A percentile compares a stretch with the other conserved stretches of the same genome.
phyloP scores from a whole-genome alignment of 306 rosid species.

The Quercus engelmannii region DNA sequence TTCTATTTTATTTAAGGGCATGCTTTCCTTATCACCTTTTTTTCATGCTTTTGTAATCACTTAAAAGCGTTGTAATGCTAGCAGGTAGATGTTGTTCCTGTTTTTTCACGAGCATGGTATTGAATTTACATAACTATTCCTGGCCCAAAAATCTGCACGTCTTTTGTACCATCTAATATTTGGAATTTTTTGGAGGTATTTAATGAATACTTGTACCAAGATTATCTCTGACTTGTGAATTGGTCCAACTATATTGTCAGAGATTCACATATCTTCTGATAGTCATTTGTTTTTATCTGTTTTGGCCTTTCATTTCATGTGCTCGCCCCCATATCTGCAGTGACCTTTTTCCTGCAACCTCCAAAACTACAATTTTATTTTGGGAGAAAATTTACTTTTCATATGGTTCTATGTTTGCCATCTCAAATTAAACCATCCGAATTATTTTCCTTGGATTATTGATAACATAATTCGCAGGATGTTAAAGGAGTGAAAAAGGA shows the following conservation, averaged over 20 bases:
- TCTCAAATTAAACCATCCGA: background rate
- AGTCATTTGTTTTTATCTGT: background rate
- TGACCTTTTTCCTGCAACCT: background rate
- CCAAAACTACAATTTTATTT: background rate
- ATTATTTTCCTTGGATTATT: background rate
- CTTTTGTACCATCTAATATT: background rate
- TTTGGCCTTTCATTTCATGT: background rate
- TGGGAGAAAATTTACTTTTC: too few species aligned
- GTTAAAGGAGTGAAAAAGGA: background rate
- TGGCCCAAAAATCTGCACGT: background rate
- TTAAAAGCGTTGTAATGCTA: background rate
- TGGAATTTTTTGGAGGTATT: background rate
- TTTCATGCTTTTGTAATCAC: too few species aligned
- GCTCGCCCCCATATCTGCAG: background rate
- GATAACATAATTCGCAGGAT: background rate
- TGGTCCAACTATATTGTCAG: background rate
- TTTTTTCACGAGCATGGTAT: background rate
- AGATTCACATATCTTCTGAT: background rate
- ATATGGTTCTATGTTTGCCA: background rate
- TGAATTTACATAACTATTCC: background rate
- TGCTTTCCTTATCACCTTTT: background rate
- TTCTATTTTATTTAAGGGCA: background rate
- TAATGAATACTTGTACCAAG: background rate
- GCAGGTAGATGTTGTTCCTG: background rate
- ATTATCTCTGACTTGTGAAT: background rate